Evolutionary conservation across 1,284 basidiomycete species (phyloP).

Genomic region (Cryptococcus sp.): DNA sequence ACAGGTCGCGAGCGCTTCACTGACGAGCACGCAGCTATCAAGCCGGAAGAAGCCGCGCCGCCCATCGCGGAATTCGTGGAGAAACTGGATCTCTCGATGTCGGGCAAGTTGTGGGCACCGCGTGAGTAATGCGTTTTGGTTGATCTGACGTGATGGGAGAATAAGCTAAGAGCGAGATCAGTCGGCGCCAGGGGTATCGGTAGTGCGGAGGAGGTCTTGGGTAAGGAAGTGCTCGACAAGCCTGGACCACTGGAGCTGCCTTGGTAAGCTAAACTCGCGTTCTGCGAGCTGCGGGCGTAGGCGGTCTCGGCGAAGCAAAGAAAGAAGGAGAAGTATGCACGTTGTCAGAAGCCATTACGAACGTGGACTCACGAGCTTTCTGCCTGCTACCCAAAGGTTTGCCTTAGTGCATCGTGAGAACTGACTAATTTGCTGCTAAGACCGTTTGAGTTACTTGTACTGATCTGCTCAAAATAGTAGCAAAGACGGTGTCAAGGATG

Average conservation of each 20-base stretch:
- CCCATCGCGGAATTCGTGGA: constrained; percentile 55
- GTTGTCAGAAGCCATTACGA: no score
- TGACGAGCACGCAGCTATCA: constrained; percentile 49
- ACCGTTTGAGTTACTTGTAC: no score
- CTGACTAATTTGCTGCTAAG: no score
- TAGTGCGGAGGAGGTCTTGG: constrained; percentile 56
- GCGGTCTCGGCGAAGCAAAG: no score
- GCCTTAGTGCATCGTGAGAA: no score
- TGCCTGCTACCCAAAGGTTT: no score
- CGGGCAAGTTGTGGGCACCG: constrained; percentile 59
- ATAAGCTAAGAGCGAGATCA: neutral
- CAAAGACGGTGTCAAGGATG: no score
- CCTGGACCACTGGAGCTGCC: constrained; percentile 56
- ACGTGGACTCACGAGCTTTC: no score
- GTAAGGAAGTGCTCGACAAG: constrained; percentile 46
- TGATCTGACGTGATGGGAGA: neutral
- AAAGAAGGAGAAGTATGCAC: no score
- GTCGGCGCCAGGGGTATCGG: constrained; percentile 51
- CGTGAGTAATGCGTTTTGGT: constrained; percentile 40
- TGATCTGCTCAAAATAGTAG: no score
- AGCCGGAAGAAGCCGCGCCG: constrained; percentile 54
- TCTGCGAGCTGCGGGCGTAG: no score
- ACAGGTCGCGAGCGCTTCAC: neutral
- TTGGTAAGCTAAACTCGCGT: constrained; percentile 33
- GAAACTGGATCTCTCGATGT: constrained; percentile 47